phyloP scores from a whole-genome alignment of 495 filamentous ascomycete species.

The Aspergillus panamensis region DNA sequence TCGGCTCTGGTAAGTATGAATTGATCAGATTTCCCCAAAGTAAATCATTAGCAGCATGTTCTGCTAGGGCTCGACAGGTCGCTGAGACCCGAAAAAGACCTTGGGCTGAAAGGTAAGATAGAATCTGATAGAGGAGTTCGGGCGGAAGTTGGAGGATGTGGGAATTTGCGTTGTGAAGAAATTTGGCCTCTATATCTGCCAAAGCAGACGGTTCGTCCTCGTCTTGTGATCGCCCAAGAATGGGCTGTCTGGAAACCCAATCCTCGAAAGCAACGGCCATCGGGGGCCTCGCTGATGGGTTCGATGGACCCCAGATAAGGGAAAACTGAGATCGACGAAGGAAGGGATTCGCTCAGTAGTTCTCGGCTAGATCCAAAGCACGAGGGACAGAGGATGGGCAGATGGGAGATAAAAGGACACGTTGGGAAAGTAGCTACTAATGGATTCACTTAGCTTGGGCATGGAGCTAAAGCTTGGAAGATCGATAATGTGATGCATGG shows the following conservation, averaged over 20 bases:
- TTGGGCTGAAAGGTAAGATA: constrained; percentile 55
- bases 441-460: background rate
- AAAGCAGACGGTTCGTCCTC: background rate
- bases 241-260: constrained; percentile 5
- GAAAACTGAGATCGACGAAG: background rate
- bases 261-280: constrained; percentile 20
- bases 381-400: background rate
- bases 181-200: background rate
- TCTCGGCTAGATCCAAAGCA: background rate
- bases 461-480: background rate
- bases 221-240: constrained; percentile 10
- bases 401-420: background rate
- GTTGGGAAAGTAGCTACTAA: background rate
- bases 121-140: constrained; percentile 60
- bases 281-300: background rate
- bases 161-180: constrained; percentile 3
- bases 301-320: background rate
- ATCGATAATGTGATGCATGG: background rate
- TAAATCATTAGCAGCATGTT: constrained; percentile 51
- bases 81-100: constrained; percentile 53
- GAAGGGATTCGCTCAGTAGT: background rate
- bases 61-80: constrained; percentile 53
- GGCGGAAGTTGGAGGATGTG: constrained; percentile 51
- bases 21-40: constrained; percentile 64
- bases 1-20: constrained; percentile 52